Conservation (phyloP, 202 grass and related monocot species). For the Carex sylvatica region DNA sequence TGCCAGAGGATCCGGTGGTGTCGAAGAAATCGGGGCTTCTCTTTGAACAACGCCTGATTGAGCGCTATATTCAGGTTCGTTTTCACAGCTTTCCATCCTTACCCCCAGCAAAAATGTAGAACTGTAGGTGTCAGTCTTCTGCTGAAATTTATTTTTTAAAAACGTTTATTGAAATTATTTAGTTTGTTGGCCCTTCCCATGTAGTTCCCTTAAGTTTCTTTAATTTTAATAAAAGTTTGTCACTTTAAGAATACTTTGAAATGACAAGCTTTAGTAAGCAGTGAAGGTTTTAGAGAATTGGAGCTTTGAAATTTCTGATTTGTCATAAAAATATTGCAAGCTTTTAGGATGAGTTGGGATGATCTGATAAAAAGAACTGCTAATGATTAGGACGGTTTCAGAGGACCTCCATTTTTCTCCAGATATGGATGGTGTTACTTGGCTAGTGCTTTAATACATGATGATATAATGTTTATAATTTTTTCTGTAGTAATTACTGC, state of each 20-base stretch:
- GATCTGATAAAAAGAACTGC: neutral
- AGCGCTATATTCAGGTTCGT: conserved; percentile 71
- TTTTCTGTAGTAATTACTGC: neutral
- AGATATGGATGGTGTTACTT: neutral
- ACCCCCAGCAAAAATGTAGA: neutral
- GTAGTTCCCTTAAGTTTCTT: neutral
- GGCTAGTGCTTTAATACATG: neutral
- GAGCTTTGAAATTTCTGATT: neutral
- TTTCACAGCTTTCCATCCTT: conserved; percentile 5
- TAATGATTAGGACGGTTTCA: neutral
- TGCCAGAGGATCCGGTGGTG: conserved; percentile 89
- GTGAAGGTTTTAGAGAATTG: neutral
- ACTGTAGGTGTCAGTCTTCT: neutral
- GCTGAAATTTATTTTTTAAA: neutral
- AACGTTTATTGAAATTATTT: neutral
- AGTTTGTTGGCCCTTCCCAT: neutral
- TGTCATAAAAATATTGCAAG: neutral
- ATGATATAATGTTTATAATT: neutral
- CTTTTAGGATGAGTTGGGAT: neutral
- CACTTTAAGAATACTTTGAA: neutral
- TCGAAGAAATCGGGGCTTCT: conserved; percentile 93
- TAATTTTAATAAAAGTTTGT: neutral
- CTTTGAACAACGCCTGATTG: conserved; percentile 85
- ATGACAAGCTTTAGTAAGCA: neutral
- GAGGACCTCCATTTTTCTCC: neutral